phyloP scores from a whole-genome alignment of 192 early-diverging fungal genomes.

The Podochytrium sp. region DNA sequence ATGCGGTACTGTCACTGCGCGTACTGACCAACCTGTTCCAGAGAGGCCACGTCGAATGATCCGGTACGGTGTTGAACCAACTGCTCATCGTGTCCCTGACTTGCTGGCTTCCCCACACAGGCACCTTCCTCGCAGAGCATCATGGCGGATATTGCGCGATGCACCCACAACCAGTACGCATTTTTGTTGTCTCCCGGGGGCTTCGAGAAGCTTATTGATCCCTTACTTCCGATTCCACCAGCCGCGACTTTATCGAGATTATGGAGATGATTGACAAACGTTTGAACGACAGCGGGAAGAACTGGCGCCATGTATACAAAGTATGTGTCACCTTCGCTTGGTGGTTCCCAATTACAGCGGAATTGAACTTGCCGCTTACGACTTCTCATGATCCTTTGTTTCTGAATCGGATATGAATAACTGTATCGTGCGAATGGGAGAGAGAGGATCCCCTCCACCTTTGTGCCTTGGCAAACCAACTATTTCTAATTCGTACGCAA shows the following conservation, averaged over 20 bases:
- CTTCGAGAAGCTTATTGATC: background rate
- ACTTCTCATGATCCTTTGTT: no score
- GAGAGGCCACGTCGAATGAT: conserved; percentile 59
- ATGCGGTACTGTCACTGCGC: background rate
- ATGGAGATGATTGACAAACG: conserved; percentile 99
- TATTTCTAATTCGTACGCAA: background rate
- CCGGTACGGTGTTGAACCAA: conserved; percentile 36
- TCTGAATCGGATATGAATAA: no score
- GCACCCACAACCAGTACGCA: conserved; percentile 84
- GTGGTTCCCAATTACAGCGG: no score
- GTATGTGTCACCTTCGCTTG: no score
- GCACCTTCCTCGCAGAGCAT: conserved; percentile 74
- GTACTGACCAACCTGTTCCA: background rate
- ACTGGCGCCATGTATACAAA: conserved; percentile 99
- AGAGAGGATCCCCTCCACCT: background rate
- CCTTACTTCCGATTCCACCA: conserved; percentile 23
- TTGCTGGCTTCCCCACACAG: conserved; percentile 12
- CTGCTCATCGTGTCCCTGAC: background rate
- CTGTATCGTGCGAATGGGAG: no score
- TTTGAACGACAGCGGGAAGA: conserved; percentile 95
- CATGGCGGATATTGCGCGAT: conserved; percentile 86
- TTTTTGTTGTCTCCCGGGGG: conserved; percentile 4
- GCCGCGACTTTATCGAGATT: conserved; percentile 90
- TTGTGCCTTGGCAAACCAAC: background rate
- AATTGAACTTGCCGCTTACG: background rate